Evolutionary conservation across 192 early-diverging fungal genomes (phyloP), one percentile per base, ranked within the genome.

Genomic region (Coemansia sp.): DNA sequence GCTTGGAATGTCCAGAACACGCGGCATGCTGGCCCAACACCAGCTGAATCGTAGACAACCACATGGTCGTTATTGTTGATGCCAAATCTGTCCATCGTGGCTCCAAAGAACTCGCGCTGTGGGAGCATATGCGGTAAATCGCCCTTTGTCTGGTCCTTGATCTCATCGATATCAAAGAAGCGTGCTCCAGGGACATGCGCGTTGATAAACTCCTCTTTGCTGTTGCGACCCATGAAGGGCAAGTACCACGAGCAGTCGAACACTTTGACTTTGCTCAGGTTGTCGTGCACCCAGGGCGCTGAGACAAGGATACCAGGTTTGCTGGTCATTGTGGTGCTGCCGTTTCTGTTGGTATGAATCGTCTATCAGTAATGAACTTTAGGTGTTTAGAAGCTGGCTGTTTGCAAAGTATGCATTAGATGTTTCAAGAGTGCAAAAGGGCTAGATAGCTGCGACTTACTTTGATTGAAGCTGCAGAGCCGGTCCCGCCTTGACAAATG

Each of bases 211-310:
- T 95, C 93, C n/a, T 84, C 68, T 68, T 85, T 76, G 45, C 89
- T 76, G 59, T 92, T 76, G 42, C 90, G 85, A 30, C 85, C 85
- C 23, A 85, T 42, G 35, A 86, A 86, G 10, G 93, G 92, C 79
- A 96, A 88, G 78, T 96, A 90, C 94, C 94, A 98, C 16, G 92
- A 93, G 33, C 90, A 91, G 78, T 98, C 96, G 1, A 98, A 69
- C 3, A 93, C 79, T n/a, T 90, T 87, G 58, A 95, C 88, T 1
- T 68, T 66, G 35, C 48, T 64, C 28, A 89, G 72, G 70, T 90
- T 86, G 34, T 75, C 76, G 42, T 64, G 74, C 18, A 92, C 77
- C 89, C 88, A 90, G 1, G 75, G 66, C 15, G 87, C 84, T 3
- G 87, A 79, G 4, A 89, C 87, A 18, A 84, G 66, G 0, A 21